Conservation (phyloP, 2,329 filamentous ascomycete species). For the Pseudogymnoascus pannorum region DNA sequence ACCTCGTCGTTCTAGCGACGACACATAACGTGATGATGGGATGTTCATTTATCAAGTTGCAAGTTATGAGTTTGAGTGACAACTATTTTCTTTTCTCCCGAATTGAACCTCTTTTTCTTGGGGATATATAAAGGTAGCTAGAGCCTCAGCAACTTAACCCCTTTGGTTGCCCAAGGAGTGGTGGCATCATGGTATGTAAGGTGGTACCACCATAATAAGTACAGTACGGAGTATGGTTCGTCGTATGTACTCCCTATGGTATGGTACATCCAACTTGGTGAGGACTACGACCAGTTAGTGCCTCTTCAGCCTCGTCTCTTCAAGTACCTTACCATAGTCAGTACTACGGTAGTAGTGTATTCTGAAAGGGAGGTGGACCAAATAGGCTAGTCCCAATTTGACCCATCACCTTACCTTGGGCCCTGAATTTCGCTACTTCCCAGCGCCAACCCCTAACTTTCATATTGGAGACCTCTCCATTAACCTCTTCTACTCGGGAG, state of each 20-base stretch:
- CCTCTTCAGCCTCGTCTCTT: conserved; percentile 4
- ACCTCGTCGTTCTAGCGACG: background rate
- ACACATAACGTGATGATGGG: background rate
- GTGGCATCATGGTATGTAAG: background rate
- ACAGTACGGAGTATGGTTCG: background rate
- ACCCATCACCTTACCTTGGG: conserved; percentile 8
- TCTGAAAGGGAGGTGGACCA: conserved; percentile 7
- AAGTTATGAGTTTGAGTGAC: background rate
- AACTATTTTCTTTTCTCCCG: background rate
- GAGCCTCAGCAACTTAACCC: background rate
- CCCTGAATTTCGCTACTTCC: conserved; percentile 10
- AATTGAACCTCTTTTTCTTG: background rate
- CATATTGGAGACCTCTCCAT: conserved; percentile 9
- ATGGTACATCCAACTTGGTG: background rate
- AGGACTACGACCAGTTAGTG: background rate
- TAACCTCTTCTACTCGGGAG: conserved; percentile 15
- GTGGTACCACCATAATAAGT: background rate
- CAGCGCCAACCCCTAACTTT: conserved; percentile 10
- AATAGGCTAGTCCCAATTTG: conserved; percentile 8
- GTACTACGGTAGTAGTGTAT: conserved; percentile 1
- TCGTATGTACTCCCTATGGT: background rate
- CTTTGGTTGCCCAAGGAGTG: background rate
- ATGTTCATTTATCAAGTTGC: background rate
- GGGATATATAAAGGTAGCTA: background rate
- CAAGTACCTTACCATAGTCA: conserved; percentile 1